Conservation (phyloP, 495 filamentous ascomycete genomes). For the Podospora didyma region DNA sequence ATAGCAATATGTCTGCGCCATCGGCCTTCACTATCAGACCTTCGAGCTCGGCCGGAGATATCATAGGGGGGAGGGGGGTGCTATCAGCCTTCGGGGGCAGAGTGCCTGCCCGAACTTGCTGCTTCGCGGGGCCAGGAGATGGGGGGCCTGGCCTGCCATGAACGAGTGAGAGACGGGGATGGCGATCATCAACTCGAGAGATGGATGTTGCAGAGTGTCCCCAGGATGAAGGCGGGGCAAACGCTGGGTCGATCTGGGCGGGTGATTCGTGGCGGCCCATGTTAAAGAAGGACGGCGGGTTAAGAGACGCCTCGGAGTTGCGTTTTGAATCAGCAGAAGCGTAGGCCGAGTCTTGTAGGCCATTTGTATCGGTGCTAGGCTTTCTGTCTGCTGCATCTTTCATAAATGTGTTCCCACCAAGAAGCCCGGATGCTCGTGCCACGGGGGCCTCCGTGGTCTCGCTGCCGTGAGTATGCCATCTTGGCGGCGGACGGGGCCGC, state of each 20-base stretch:
- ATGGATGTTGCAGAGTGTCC: constrained; percentile 25
- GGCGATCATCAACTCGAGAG: constrained; percentile 44
- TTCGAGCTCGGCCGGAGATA: constrained; percentile 61
- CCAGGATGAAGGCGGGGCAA: constrained; percentile 24
- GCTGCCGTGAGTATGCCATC: constrained; percentile 36
- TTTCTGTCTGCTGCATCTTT: constrained; percentile 5
- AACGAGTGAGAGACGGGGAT: constrained; percentile 47
- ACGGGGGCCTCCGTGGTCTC: constrained; percentile 29
- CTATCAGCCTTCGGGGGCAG: constrained; percentile 45
- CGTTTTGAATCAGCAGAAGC: constrained; percentile 45
- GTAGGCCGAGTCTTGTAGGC: constrained; percentile 42
- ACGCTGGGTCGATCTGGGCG: constrained; percentile 32
- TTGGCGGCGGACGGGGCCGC: constrained; percentile 36
- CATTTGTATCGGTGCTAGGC: constrained; percentile 30
- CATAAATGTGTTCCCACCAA: background rate
- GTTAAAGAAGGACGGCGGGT: constrained; percentile 30
- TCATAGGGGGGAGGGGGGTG: constrained; percentile 45
- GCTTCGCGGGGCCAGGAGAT: constrained; percentile 11
- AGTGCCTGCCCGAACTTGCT: constrained; percentile 49
- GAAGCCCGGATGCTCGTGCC: constrained; percentile 11
- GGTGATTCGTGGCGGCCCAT: constrained; percentile 34
- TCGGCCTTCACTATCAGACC: constrained; percentile 57
- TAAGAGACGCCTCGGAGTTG: constrained; percentile 40
- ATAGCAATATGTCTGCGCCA: constrained; percentile 58
- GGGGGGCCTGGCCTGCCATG: constrained; percentile 28